Evolutionary conservation across 495 filamentous ascomycete species (phyloP), one percentile per base, ranked within the genome.

Genomic region (Apiosordaria backusii): DNA sequence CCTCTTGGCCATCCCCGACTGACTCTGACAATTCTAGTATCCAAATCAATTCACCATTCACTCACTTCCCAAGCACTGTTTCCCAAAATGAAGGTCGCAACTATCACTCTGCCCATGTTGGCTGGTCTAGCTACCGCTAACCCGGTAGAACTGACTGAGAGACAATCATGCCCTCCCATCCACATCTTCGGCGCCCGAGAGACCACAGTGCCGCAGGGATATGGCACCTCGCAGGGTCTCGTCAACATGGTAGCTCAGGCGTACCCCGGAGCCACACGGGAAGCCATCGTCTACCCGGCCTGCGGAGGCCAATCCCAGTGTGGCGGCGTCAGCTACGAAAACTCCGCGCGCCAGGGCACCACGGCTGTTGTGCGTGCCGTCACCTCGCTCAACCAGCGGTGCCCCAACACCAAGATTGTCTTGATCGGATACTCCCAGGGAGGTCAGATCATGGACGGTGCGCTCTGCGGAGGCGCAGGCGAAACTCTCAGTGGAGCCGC

Each of bases 341-440:
- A 75, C 65, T 86, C 84, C 26, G 84, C 81, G 5, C 68, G 70
- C 18, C 75, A 81, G 66, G 86, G 86, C 22, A 85, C 83, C 57
- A 57, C 68, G 3, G 84, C 83, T 23, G 85, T 86, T 1, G 81
- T 82, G 21, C 78, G 73, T 21, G 82, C 82, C 4, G 85, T 89
- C 6, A 87, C 81, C 64, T 73, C 72, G 21, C 86, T 82, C 75
- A 77, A 85, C 65, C 66, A 73, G 18, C 70, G 77, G 67, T 89
- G 86, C 71, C 86, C 86, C 2, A 71, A 72, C 67, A 84, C 84
- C 0, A 68, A 85, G 71, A 72, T 89, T 35, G 82, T 88, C 5
- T 71, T 89, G n/a, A 82, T 88, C 54, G 87, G 87, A 50, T 89
- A 89, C 74, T 88, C 86, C 1, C 84, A 86, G 77, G 87, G 87